These are phyloP conservation scores for Flaveria bidentis DNA, from an alignment of 129 eudicot genomes.

Conservation along the genomic window DNA sequence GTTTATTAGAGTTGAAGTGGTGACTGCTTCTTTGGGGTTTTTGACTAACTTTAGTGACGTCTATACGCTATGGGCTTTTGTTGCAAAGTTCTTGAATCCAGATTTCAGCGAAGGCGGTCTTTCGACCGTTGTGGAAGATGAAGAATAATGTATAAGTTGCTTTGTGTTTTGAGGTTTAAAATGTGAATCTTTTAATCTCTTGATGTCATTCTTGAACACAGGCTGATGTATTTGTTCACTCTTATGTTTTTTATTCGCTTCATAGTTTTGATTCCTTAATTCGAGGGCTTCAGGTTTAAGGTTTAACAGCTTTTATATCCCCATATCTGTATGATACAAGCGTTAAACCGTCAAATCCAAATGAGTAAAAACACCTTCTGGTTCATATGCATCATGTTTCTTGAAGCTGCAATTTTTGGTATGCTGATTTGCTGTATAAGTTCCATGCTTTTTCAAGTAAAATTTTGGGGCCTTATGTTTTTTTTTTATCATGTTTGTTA, in stretches of 20 bases:
- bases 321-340: conserved; percentile 29
- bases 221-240: conserved; percentile 62
- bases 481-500: conserved; percentile 13
- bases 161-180: conserved; percentile 30
- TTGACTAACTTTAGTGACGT: conserved; percentile 90
- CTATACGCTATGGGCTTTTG: conserved; percentile 91
- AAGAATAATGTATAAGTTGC: conserved; percentile 37
- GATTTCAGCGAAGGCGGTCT: conserved; percentile 64
- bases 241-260: conserved; percentile 39
- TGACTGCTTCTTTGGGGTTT: conserved; percentile 94
- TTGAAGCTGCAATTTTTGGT: conserved; percentile 9
- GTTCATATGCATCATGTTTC: conserved; percentile 32
- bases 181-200: conserved; percentile 33
- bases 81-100: conserved; percentile 89
- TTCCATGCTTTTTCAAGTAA: too few relatives aligned
- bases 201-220: conserved; percentile 37
- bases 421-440: too few relatives aligned
- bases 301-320: conserved; percentile 33
- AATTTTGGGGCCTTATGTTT: too few relatives aligned
- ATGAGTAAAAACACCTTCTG: conserved; percentile 18
- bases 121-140: conserved; percentile 72
- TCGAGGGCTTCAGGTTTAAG: conserved; percentile 48
- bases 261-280: conserved; percentile 36
- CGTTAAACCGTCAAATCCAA: conserved; percentile 14
- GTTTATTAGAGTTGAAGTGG: conserved; percentile 85